Evolutionary conservation across 129 eudicot species (phyloP), one percentile per base, ranked within the genome.

Genomic region (Helianthus tuberosus): DNA sequence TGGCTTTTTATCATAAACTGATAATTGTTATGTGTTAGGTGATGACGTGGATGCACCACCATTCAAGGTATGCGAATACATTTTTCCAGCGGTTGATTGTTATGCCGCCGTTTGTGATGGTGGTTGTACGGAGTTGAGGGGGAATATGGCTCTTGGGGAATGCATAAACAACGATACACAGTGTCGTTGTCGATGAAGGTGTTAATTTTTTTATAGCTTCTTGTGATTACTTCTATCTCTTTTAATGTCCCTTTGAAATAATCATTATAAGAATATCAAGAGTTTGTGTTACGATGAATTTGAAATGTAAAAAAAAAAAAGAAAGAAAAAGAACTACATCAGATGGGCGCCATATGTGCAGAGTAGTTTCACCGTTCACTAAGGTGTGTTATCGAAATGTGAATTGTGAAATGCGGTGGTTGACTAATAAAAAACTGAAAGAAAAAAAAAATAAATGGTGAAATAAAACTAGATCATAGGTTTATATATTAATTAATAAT

Each of bases 301-400:
- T 27, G 32, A 27, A 27, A 27, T 27, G 32, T 27, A 27, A 27
- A 27, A 27, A 2, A 25, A 25, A 25, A 25, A n/a, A n/a, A n/a
- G n/a, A n/a, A n/a, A n/a, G n/a, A 25, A 2, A 1, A 27, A 1
- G 3, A 0, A 2, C 32, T 0, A 0, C 32, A 1, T 2, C n/a
- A n/a, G n/a, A 27, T 27, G 32, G 3, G 32, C 32, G 32, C 32
- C 32, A 27, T 27, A 27, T 27, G 2, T 27, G 32, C 3, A 27
- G 3, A 1, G 32, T 27, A 2, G 32, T 27, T 27, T 0, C 3
- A 27, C 1, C 2, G 3, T 27, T 27, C 32, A 27, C 32, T 1
- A 27, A 27, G 32, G 32, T 27, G 32, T 27, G 3, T 27, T 27
- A 1, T 27, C 32, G 0, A 0, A 27, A 27, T 27, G 32, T 27